Conservation (phyloP, 2,329 filamentous ascomycete genomes). For the Coniochaeta sp. region DNA sequence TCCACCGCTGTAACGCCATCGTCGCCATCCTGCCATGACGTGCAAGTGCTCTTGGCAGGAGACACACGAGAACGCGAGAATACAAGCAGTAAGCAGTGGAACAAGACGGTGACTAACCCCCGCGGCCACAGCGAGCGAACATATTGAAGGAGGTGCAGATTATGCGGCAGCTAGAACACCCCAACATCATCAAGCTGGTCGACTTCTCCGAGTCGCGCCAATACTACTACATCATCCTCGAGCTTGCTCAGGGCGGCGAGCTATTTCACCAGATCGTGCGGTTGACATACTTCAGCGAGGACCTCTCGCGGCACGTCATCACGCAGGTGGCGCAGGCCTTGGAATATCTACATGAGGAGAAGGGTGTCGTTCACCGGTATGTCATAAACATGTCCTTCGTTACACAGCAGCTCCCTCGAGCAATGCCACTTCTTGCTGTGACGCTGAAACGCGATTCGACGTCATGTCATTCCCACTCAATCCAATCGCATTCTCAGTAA, state of each 20-base stretch:
- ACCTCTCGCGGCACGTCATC: conserved; percentile 91
- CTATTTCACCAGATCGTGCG: conserved; percentile 98
- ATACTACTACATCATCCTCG: conserved; percentile 96
- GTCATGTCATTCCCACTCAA: neutral
- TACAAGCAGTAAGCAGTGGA: conserved; percentile 8
- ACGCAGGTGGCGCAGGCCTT: conserved; percentile 89
- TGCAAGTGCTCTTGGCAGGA: neutral
- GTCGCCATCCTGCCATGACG: neutral
- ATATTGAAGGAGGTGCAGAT: conserved; percentile 98
- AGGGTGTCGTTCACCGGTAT: conserved; percentile 93
- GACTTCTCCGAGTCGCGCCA: conserved; percentile 90
- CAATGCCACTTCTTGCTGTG: neutral
- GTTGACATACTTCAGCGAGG: conserved; percentile 96
- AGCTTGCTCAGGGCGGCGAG: conserved; percentile 91
- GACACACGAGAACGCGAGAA: neutral
- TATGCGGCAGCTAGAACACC: conserved; percentile 94
- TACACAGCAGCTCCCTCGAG: neutral
- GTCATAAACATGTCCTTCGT: conserved; percentile 21
- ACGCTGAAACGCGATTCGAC: neutral
- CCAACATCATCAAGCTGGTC: conserved; percentile 89
- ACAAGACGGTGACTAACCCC: conserved; percentile 6
- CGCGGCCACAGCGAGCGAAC: conserved; percentile 70
- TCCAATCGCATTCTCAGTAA: neutral
- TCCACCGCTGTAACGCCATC: conserved; percentile 11
- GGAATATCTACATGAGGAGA: conserved; percentile 89